Evolutionary conservation across 768 basidiomycete species (phyloP).

Genomic region (Rhodotorula babjevae): DNA sequence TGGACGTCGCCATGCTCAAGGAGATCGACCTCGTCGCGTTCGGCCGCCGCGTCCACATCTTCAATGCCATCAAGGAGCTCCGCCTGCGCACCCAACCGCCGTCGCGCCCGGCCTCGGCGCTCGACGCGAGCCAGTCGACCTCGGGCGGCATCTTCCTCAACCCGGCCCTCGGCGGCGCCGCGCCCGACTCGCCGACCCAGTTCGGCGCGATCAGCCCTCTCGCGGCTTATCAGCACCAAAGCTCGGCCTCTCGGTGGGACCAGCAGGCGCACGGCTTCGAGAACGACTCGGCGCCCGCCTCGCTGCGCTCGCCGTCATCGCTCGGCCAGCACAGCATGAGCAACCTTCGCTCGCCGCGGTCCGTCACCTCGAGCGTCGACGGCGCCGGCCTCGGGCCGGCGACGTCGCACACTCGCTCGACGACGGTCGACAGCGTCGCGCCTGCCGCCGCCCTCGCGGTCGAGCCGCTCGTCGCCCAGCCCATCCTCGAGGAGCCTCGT

Average conservation of each 20-base stretch:
- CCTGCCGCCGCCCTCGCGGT: neutral
- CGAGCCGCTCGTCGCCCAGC: neutral
- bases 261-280: constrained; percentile 11
- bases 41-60: constrained; percentile 87
- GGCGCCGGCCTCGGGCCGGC: neutral
- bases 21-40: constrained; percentile 92
- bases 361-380: neutral
- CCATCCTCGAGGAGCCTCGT: neutral
- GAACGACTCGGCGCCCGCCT: neutral
- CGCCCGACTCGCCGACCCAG: constrained; percentile 10
- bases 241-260: constrained; percentile 11
- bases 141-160: neutral
- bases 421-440: neutral
- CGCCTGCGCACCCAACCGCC: constrained; percentile 46
- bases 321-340: constrained; percentile 21
- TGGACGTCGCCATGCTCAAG: constrained; percentile 86
- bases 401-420: neutral
- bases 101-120: neutral
- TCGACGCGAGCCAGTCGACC: neutral
- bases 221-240: neutral
- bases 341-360: constrained; percentile 21
- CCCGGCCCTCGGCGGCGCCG: constrained; percentile 19
- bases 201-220: neutral
- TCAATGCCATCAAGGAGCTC: constrained; percentile 85
- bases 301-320: constrained; percentile 26